Conservation (phyloP, 495 filamentous ascomycete genomes). For the Tirmania nivea region DNA sequence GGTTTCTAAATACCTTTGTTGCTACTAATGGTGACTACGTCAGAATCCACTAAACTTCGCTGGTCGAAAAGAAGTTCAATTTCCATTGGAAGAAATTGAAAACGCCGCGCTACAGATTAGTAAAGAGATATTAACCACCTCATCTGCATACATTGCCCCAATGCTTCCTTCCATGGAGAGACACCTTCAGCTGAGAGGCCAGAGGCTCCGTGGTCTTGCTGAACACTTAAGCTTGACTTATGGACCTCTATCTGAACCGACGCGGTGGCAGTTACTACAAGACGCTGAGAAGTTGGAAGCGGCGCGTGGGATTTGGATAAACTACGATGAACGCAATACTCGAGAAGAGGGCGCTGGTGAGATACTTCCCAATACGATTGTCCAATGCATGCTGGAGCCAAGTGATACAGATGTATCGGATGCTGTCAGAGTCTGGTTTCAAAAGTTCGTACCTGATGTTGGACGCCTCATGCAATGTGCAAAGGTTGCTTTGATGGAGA, state of each 20-base stretch:
- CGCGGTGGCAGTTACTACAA: constrained; percentile 66
- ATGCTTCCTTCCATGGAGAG: constrained; percentile 54
- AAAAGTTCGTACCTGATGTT: constrained; percentile 7
- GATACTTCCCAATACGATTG: neutral
- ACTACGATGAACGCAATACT: constrained; percentile 22
- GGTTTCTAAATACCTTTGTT: neutral
- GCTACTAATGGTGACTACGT: neutral
- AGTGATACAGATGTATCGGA: constrained; percentile 7
- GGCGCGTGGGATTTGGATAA: constrained; percentile 53
- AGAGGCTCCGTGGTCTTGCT: constrained; percentile 49
- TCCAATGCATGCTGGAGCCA: constrained; percentile 4
- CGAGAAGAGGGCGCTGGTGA: constrained; percentile 2
- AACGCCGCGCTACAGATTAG: constrained; percentile 59
- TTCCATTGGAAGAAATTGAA: constrained; percentile 46
- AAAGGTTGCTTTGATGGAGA: constrained; percentile 8
- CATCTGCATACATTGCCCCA: constrained; percentile 45
- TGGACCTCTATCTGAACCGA: constrained; percentile 33
- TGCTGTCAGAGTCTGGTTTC: constrained; percentile 15
- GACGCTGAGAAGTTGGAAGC: constrained; percentile 76
- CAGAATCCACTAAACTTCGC: constrained; percentile 65
- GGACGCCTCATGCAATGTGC: constrained; percentile 7
- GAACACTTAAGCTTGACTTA: constrained; percentile 35
- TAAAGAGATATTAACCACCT: constrained; percentile 56
- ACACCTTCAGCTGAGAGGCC: constrained; percentile 47
- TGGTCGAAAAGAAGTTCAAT: constrained; percentile 37